A percentile compares a stretch with the other conserved stretches of the same genome.
Evolutionary conservation across 2,329 filamentous ascomycete species (phyloP).

Genomic region (Hymenoscyphus linearis): DNA sequence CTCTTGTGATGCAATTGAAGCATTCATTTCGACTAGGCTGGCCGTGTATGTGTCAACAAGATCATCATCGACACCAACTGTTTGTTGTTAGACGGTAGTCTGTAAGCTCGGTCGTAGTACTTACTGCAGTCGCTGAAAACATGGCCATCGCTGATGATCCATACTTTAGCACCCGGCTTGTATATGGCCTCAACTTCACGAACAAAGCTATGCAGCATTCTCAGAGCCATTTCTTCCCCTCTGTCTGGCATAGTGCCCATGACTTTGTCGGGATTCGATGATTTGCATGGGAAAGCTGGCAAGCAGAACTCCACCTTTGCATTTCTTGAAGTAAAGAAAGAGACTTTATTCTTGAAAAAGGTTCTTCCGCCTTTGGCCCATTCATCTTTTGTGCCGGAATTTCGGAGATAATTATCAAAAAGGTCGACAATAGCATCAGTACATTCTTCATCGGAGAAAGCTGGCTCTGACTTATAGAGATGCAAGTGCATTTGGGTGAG

Average conservation of each 20-base stretch:
- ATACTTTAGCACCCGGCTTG: conserved; percentile 6
- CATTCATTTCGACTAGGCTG: conserved; percentile 4
- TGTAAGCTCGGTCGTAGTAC: not conserved
- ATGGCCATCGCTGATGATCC: conserved; percentile 6
- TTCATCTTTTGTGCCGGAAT: conserved; percentile 3
- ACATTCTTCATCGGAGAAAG: not conserved
- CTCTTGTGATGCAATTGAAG: not conserved
- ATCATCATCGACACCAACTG: conserved; percentile 8
- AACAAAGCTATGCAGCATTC: conserved; percentile 1
- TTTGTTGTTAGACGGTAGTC: not conserved
- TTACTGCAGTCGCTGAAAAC: conserved; percentile 7
- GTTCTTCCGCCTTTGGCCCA: conserved; percentile 3
- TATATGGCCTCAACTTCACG: conserved; percentile 5
- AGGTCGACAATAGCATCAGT: conserved; percentile 4
- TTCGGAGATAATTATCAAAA: conserved; percentile 2
- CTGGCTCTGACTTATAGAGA: not conserved
- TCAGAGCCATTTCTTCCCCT: conserved; percentile 6
- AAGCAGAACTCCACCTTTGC: not conserved
- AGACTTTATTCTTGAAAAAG: conserved; percentile 1
- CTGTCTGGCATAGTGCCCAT: conserved; percentile 4
- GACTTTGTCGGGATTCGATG: conserved; percentile 5
- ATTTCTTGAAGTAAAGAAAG: conserved; percentile 6
- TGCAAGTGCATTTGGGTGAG: conserved; percentile 7
- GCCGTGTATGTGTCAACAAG: conserved; percentile 5
- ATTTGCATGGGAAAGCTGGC: conserved; percentile 5